Evolutionary conservation across 2,329 filamentous ascomycete species (phyloP).

Genomic region (Tolypocladium ophioglossoides): DNA sequence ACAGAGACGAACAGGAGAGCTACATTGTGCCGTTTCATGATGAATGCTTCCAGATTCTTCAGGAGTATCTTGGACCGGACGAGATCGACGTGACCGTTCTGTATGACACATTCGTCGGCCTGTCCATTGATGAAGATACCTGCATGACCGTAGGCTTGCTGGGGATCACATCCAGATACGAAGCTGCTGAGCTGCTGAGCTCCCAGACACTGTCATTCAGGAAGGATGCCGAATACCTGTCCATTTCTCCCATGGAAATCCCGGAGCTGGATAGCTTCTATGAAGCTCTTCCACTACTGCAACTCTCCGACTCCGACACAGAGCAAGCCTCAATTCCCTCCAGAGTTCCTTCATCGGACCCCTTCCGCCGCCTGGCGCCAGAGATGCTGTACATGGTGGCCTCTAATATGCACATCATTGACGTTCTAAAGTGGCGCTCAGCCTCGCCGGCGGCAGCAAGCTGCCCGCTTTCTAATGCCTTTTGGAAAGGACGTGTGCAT

Average conservation of each 20-base stretch:
- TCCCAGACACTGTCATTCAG: not conserved
- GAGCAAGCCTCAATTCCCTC: not conserved
- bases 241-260: not conserved
- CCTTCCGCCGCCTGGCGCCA: not conserved
- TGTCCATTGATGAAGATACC: not conserved
- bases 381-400: not conserved
- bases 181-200: not conserved
- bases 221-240: not conserved
- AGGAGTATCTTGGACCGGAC: not conserved
- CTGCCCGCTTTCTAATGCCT: not conserved
- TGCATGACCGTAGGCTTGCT: not conserved
- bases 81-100: not conserved
- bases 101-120: not conserved
- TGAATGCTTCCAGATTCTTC: not conserved
- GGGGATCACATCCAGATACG: not conserved
- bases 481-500: not conserved
- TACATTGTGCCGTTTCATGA: not conserved
- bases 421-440: not conserved
- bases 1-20: not conserved
- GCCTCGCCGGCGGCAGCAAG: not conserved
- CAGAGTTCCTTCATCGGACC: not conserved
- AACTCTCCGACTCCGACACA: not conserved
- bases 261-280: not conserved
- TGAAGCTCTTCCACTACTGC: not conserved
- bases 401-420: not conserved